Evolutionary conservation across 108 stramenopile species (phyloP).

Genomic region (Cyclostephanos invisitatus): DNA sequence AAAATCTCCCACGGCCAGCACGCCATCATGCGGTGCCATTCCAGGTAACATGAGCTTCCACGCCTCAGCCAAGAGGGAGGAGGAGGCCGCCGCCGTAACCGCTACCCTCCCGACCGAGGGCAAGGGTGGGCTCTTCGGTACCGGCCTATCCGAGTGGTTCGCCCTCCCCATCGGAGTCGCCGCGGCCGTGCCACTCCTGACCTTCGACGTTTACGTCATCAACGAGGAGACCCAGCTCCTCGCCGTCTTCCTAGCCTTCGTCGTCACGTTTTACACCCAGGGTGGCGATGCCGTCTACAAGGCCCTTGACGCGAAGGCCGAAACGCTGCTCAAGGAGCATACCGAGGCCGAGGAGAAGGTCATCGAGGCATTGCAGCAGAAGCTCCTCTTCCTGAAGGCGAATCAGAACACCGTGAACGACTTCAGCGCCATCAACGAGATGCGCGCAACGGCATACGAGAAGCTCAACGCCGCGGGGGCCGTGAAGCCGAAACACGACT

Average conservation of each 20-base stretch:
- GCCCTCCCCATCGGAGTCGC: slow-evolving; percentile 79
- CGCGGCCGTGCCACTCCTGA: slow-evolving; percentile 79
- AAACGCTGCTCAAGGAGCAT: slow-evolving; percentile 75
- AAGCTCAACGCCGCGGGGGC: slow-evolving; percentile 83
- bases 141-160: slow-evolving; percentile 75
- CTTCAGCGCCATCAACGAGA: slow-evolving; percentile 63
- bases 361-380: slow-evolving; percentile 72
- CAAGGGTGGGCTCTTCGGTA: slow-evolving; percentile 71
- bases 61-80: slow-evolving; percentile 70
- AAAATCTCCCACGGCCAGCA: not conserved
- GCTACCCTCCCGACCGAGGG: slow-evolving; percentile 34
- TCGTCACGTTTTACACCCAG: slow-evolving; percentile 81
- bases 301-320: slow-evolving; percentile 69
- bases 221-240: slow-evolving; percentile 88
- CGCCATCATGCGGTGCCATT: slow-evolving; percentile 39
- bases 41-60: slow-evolving; percentile 60
- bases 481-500: slow-evolving; percentile 85
- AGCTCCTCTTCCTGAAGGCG: slow-evolving; percentile 75
- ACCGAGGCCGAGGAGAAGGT: slow-evolving; percentile 79
- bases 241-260: slow-evolving; percentile 83
- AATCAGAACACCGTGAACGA: slow-evolving; percentile 72
- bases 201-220: slow-evolving; percentile 79
- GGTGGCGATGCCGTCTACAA: slow-evolving; percentile 85
- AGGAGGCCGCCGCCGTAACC: slow-evolving; percentile 59
- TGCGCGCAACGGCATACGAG: slow-evolving; percentile 66